A percentile compares a stretch with the other conserved stretches of the same genome.
phyloP scores from a whole-genome alignment of 73 alveolate species.

The Paramecium pentaurelia region DNA sequence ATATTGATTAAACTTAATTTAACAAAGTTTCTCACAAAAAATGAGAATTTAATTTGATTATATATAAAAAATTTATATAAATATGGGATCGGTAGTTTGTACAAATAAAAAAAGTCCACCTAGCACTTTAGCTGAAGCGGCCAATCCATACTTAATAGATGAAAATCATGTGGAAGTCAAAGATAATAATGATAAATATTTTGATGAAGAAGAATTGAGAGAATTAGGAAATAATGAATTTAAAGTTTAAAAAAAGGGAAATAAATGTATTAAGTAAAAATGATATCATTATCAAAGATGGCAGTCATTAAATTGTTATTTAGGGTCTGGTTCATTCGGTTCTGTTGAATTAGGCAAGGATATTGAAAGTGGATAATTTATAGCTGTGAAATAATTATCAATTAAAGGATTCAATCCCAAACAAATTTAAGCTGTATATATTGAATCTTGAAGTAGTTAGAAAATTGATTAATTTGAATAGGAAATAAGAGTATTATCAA shows the following conservation, averaged over 20 bases:
- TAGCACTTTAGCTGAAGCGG: not conserved
- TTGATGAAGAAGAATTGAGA: not conserved
- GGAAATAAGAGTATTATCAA: conserved; percentile 73
- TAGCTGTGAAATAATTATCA: conserved; percentile 69
- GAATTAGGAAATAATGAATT: not conserved
- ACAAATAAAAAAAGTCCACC: not conserved
- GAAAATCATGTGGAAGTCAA: not conserved
- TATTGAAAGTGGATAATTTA: conserved; percentile 59
- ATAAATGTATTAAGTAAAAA: not conserved
- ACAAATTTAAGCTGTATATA: not conserved
- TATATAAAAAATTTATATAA: not conserved
- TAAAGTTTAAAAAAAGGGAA: not conserved
- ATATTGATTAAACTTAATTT: not conserved
- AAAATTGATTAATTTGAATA: conserved; percentile 69
- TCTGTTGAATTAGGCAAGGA: conserved; percentile 67
- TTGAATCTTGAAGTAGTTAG: conserved; percentile 35
- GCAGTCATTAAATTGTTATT: not conserved
- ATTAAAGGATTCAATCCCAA: conserved; percentile 27
- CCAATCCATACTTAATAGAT: not conserved
- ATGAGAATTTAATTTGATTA: not conserved
- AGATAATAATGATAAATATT: conserved; percentile 10
- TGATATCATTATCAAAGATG: not conserved
- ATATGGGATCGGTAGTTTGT: not conserved
- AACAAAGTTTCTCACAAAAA: not conserved
- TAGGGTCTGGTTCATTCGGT: conserved; percentile 82